A percentile compares a stretch with the other conserved stretches of the same genome.
Evolutionary conservation across 73 alveolate genomes (phyloP).

Genomic region (Paramecium biaurelia): DNA sequence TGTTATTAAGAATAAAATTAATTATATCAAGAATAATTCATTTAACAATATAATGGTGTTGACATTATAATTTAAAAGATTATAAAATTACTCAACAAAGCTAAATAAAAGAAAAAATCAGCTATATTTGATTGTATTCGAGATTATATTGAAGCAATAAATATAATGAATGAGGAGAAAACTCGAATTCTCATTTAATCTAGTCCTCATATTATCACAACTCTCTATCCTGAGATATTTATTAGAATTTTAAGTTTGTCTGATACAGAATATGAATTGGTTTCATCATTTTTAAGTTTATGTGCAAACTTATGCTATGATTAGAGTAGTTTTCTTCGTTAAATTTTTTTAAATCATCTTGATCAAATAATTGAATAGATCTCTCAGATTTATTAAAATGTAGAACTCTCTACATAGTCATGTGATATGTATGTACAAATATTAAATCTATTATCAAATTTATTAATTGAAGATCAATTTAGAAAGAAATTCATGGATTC

Average conservation of each 20-base stretch:
- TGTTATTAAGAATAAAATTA: background rate
- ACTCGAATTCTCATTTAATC: background rate
- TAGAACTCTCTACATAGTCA: background rate
- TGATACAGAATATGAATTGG: background rate
- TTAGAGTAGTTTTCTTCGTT: background rate
- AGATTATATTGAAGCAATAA: constrained; percentile 23
- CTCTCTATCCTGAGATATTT: constrained; percentile 8
- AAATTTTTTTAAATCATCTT: background rate
- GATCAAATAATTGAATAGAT: background rate
- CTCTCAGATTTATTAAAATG: background rate
- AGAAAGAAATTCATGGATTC: background rate
- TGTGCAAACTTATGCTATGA: constrained; percentile 29
- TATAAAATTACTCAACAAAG: background rate
- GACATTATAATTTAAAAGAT: background rate
- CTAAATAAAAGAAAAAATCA: background rate
- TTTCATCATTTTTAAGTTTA: background rate
- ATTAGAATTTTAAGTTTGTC: background rate
- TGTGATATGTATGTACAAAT: background rate
- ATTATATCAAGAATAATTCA: constrained; percentile 4
- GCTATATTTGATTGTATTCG: background rate
- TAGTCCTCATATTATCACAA: background rate
- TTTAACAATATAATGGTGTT: background rate
- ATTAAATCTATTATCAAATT: constrained; percentile 46
- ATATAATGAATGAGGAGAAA: constrained; percentile 25
- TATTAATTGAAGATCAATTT: constrained; percentile 52